Percentiles rank a stretch among this genome's conserved stretches.
phyloP scores from a whole-genome alignment of 2,329 filamentous ascomycete species.

The Diaporthe vexans region DNA sequence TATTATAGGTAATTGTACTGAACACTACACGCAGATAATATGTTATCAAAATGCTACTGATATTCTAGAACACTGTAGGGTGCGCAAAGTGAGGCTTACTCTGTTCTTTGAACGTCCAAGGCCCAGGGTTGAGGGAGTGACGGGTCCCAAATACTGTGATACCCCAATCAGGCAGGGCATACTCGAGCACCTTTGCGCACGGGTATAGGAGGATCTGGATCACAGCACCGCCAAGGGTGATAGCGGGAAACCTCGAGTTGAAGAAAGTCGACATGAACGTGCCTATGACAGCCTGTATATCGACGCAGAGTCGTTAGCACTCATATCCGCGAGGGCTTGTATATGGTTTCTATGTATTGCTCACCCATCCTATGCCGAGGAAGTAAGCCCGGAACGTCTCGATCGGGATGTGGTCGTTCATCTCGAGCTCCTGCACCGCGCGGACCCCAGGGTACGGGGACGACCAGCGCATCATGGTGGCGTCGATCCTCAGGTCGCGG shows the following conservation, averaged over 20 bases:
- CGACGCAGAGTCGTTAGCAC: no score
- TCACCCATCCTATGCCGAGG: slow-evolving; percentile 54
- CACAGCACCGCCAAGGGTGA: slow-evolving; percentile 53
- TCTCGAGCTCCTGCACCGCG: slow-evolving; percentile 54
- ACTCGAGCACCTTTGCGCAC: slow-evolving; percentile 59
- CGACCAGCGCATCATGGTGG: slow-evolving; percentile 56
- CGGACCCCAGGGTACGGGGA: slow-evolving; percentile 60
- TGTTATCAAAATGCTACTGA: background rate
- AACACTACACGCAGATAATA: slow-evolving; percentile 46
- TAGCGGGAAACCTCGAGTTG: slow-evolving; percentile 56
- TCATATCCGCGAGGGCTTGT: no score
- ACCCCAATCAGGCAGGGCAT: slow-evolving; percentile 59
- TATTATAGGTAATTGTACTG: slow-evolving; percentile 56
- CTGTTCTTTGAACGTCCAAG: slow-evolving; percentile 59
- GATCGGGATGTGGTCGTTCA: slow-evolving; percentile 53
- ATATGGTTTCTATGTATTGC: background rate
- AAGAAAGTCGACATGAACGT: slow-evolving; percentile 58
- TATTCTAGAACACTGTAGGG: background rate
- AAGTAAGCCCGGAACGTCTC: slow-evolving; percentile 60
- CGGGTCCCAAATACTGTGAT: slow-evolving; percentile 56
- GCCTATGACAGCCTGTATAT: slow-evolving; percentile 50
- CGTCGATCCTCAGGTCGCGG: slow-evolving; percentile 57
- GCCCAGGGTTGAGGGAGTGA: slow-evolving; percentile 57
- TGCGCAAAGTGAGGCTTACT: slow-evolving; percentile 26
- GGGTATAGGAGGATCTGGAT: slow-evolving; percentile 63